Base-by-base conservation (phyloP, 2,329 filamentous ascomycete genomes). In the Biscogniauxia marginata region DNA sequence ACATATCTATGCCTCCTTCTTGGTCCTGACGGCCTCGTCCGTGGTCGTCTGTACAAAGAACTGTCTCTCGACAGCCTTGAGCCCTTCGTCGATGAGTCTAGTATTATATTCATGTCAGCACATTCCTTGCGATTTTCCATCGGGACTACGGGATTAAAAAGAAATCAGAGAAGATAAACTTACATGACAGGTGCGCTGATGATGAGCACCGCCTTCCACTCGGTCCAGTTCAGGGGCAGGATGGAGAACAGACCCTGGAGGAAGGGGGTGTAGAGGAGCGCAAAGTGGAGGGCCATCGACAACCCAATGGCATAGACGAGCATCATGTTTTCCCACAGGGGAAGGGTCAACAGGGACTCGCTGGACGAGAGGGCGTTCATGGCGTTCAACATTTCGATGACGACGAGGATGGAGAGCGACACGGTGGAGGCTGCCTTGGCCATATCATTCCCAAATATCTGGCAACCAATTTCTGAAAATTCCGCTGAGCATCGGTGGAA, bases 381-480 rank as follows among this genome's bases (percentile, higher is more conserved):
- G 66, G 95, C 95, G 76, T 99, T 99, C 72, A 99, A 84, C 95
- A 99, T 99, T 78, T 99, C 95, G 70, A 99, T 98, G 58, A 97
- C 92, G 47, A 99, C 95, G 18, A 99, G 83, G 68, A 89, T 89
- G 3, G 91, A 96, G 59, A 99, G 83, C 6, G 92, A 97, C 23
- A 99, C 87, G 1, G 95, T 99, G 19, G 92, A 96, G 2, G 92
- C 95, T 4, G 93, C 85, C 75, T 93, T 93, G 64, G 93, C 86
- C 81, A 90, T 88, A 63, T 91, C 83, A 70, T 96, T 88, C 63
- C 82, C 77, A 77, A 99, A 99, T 83, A 99, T 98, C 60, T 86
- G 78, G 76, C 95, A 99, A 52, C 91, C 93, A 67, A 98, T 91
- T 67, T 93, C 88, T 0, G 92, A 85, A 78, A 96, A 98, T 56